These are phyloP conservation scores for Aspergillus ochraceus DNA, from an alignment of 2,329 filamentous ascomycete genomes.

Conservation along the genomic window DNA sequence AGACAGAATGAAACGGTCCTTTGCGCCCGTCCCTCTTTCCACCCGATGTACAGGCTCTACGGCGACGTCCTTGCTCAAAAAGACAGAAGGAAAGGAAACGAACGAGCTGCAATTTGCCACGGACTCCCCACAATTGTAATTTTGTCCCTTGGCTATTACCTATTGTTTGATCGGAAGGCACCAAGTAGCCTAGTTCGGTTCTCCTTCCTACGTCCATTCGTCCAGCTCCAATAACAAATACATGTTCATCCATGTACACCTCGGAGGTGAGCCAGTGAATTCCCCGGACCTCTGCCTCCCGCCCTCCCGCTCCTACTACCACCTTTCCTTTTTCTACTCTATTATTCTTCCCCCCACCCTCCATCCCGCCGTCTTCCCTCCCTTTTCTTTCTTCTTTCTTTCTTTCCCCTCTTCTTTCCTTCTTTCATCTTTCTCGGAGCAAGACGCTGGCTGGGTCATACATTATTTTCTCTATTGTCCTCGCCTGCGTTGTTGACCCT, in stretches of 20 bases:
- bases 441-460: conserved; percentile 26
- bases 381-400: conserved; percentile 6
- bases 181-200: background rate
- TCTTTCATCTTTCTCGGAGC: conserved; percentile 9
- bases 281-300: conserved; percentile 24
- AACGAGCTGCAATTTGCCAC: conserved; percentile 21
- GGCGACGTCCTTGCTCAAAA: background rate
- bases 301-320: conserved; percentile 20
- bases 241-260: conserved; percentile 12
- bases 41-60: background rate
- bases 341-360: conserved; percentile 16
- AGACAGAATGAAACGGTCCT: conserved; percentile 11
- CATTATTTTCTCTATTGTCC: conserved; percentile 12
- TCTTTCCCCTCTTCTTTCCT: background rate
- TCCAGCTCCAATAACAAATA: conserved; percentile 14
- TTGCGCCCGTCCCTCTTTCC: background rate
- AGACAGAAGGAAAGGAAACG: background rate
- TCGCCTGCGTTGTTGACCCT: conserved; percentile 24
- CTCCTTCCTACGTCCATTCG: conserved; percentile 2
- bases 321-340: conserved; percentile 13
- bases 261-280: conserved; percentile 12
- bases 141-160: conserved; percentile 1
- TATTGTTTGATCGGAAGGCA: background rate
- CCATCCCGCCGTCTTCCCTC: conserved; percentile 13
- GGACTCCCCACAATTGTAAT: conserved; percentile 18